Conservation (phyloP, 345 rosid genomes). For the Sisymbrium altissimum region DNA sequence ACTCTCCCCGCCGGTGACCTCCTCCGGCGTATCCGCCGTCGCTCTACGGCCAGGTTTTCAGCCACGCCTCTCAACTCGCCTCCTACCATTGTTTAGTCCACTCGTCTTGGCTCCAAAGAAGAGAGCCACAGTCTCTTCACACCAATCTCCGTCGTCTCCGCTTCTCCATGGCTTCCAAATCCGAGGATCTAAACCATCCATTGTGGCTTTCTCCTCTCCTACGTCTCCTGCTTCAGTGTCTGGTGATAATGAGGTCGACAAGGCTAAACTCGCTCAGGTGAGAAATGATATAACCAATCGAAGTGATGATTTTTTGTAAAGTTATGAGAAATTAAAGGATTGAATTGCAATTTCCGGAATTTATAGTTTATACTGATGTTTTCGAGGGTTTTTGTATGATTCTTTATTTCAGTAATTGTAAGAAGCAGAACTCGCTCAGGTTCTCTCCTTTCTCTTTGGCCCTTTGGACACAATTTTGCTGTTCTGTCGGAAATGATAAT, state of each 20-base stretch:
- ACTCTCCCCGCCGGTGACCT: slow-evolving; percentile 46
- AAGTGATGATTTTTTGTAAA: no score
- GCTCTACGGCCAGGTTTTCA: slow-evolving; percentile 22
- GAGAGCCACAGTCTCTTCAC: slow-evolving; percentile 17
- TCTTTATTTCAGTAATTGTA: no score
- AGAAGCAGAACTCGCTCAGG: no score
- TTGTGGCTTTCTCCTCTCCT: slow-evolving; percentile 35
- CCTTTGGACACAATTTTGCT: no score
- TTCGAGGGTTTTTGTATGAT: neutral
- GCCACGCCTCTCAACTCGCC: slow-evolving; percentile 24
- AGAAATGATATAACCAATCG: neutral
- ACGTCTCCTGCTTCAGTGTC: slow-evolving; percentile 42
- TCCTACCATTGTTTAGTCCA: slow-evolving; percentile 10
- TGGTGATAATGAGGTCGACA: slow-evolving; percentile 48
- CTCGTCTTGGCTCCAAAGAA: slow-evolving; percentile 20
- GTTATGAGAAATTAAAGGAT: neutral
- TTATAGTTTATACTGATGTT: neutral
- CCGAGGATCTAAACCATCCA: slow-evolving; percentile 32
- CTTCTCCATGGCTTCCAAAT: slow-evolving; percentile 28
- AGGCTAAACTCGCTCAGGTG: slow-evolving; percentile 78
- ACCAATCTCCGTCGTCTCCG: slow-evolving; percentile 14
- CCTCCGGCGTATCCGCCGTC: slow-evolving; percentile 35
- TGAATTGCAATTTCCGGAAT: neutral
- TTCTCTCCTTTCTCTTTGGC: no score
- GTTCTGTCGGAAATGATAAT: neutral